Evolutionary conservation across 108 stramenopile species (phyloP).

Genomic region (Phaeodactylum tricornutum): DNA sequence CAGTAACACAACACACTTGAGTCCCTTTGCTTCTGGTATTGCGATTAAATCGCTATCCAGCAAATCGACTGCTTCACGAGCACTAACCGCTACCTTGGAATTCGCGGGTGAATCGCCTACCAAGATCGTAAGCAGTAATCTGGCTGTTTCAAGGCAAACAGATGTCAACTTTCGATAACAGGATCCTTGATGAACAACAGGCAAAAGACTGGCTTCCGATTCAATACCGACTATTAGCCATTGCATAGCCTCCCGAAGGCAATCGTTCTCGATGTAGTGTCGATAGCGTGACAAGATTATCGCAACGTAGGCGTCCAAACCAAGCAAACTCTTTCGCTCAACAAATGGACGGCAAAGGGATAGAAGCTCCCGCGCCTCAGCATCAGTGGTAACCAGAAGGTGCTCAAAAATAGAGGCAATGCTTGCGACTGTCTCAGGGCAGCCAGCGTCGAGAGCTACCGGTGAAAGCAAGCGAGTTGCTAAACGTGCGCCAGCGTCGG

Average conservation of each 20-base stretch:
- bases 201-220: conserved; percentile 27
- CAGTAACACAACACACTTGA: background rate
- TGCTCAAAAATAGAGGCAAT: conserved; percentile 43
- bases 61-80: background rate
- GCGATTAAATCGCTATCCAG: background rate
- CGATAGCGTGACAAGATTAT: conserved; percentile 45
- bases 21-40: background rate
- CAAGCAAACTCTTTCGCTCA: conserved; percentile 35
- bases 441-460: conserved; percentile 35
- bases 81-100: background rate
- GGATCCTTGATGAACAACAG: background rate
- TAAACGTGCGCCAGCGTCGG: conserved; percentile 50
- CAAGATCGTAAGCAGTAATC: background rate
- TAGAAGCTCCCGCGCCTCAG: conserved; percentile 48
- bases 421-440: conserved; percentile 36
- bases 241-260: conserved; percentile 27
- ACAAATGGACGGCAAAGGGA: conserved; percentile 29
- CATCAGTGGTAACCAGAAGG: conserved; percentile 36
- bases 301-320: conserved; percentile 62
- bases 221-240: conserved; percentile 65
- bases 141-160: background rate
- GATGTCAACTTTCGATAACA: background rate
- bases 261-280: conserved; percentile 19
- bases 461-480: conserved; percentile 52
- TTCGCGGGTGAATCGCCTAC: background rate